Base-by-base conservation (phyloP, 805 yeast species). In the Kodamaea laetipori region DNA sequence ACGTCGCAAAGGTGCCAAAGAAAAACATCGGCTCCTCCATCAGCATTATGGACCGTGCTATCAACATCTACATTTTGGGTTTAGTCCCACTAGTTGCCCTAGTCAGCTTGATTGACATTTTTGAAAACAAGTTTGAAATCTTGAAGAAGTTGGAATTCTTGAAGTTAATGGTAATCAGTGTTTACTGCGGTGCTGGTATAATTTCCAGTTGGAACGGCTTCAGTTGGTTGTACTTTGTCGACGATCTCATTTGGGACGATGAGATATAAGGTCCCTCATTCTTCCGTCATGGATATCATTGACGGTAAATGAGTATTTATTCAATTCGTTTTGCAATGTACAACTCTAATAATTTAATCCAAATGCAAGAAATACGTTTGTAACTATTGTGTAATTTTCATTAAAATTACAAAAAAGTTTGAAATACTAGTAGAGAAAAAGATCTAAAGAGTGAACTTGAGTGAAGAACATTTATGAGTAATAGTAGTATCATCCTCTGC, bases 181-280 rank as follows among this genome's bases (percentile, higher is more conserved):
- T 88, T 5, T 92, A 92, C 64, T 88, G 97, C 62, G 80, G 88
- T 0, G 47, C 87, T 12, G 99, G 99, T 3, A 81, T 94, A 5
- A 71, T 90, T 6, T 74, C 87, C 35, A 80, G 95, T 39, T 94
- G 96, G 95, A 77, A 84, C 50, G 94, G 95, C 6, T 77, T 90
- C 52, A 81, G 86, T 47, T 90, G 96, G 96, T 67, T 86, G 42
- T 90, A 87, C 58, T 87, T 89, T 61, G 81, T 87, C 43, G 90
- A 86, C 58, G 96, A 89, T 54, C 72, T 78, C 4, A 69, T 85
- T 2, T 84, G 90, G 89, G 67, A 52, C 13, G 52, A 53, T 36
- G 47, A 52, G 32, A 30, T 26, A 19, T 47, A 37, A 23, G 17
- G 7, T 11, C 4, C 10, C 25, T 19, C 37, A 4, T 13, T 10